Evolutionary conservation across 2,329 filamentous ascomycete species (phyloP).

Genomic region (Ceratocystis diversiconidia): DNA sequence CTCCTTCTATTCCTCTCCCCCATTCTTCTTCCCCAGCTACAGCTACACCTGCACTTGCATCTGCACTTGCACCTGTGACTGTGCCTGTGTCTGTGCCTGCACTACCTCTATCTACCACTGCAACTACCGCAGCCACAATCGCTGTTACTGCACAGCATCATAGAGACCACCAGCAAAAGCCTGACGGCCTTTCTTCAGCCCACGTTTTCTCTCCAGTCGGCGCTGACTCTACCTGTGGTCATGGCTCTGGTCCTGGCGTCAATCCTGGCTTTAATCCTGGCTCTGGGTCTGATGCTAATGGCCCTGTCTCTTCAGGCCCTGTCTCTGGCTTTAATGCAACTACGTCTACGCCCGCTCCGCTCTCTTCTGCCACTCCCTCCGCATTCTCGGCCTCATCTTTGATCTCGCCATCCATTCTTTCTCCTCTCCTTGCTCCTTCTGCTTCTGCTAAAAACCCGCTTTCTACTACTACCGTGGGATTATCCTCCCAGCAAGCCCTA

Average conservation of each 20-base stretch:
- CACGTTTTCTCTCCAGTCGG: slow-evolving; percentile 12
- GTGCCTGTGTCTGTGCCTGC: background rate
- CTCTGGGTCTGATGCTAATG: slow-evolving; percentile 1
- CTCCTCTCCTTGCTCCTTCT: slow-evolving; percentile 2
- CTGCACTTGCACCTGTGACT: background rate
- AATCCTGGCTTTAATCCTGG: slow-evolving; percentile 4
- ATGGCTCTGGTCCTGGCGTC: slow-evolving; percentile 5
- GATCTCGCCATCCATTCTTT: slow-evolving; percentile 1
- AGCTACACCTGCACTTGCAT: background rate
- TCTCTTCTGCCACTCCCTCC: slow-evolving; percentile 19
- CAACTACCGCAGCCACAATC: too few relatives aligned
- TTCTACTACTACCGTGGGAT: slow-evolving; percentile 15
- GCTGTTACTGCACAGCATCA: background rate
- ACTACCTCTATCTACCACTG: too few relatives aligned
- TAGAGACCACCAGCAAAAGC: background rate
- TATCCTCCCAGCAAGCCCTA: slow-evolving; percentile 12
- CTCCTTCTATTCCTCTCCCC: background rate
- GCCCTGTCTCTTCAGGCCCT: slow-evolving; percentile 16
- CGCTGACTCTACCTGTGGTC: slow-evolving; percentile 7
- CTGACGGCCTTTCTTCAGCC: slow-evolving; percentile 10
- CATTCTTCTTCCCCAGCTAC: too few relatives aligned
- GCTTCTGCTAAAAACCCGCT: slow-evolving; percentile 7
- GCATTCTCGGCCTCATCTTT: slow-evolving; percentile 12
- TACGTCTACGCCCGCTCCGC: slow-evolving; percentile 18
- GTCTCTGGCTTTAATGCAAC: slow-evolving; percentile 18